phyloP scores from a whole-genome alignment of 768 basidiomycete genomes.

The Pleurotus pulmonarius region DNA sequence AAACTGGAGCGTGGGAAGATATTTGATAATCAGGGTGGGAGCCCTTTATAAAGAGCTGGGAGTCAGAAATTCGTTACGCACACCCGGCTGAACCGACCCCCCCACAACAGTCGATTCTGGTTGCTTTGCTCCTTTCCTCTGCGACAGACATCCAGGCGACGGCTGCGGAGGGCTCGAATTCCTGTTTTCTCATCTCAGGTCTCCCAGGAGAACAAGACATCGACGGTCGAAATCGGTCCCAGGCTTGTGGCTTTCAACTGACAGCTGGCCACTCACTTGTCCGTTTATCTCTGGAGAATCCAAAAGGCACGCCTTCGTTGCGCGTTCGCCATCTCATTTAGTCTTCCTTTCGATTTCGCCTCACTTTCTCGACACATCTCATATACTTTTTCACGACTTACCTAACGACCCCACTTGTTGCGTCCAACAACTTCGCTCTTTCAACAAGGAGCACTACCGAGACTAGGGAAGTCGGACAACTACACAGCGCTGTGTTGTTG shows the following conservation, averaged over 20 bases:
- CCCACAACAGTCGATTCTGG: slow-evolving; percentile 41
- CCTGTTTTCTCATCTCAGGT: neutral
- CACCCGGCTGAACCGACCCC: slow-evolving; percentile 47
- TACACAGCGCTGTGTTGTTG: slow-evolving; percentile 39
- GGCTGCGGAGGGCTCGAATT: slow-evolving; percentile 37
- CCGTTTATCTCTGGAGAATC: slow-evolving; percentile 26
- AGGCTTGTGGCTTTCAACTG: slow-evolving; percentile 17
- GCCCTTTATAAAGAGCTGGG: slow-evolving; percentile 1
- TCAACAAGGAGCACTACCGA: slow-evolving; percentile 34
- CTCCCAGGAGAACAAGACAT: slow-evolving; percentile 32
- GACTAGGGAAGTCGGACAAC: slow-evolving; percentile 39
- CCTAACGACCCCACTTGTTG: slow-evolving; percentile 59
- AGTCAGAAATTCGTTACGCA: slow-evolving; percentile 8
- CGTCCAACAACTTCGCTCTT: slow-evolving; percentile 28
- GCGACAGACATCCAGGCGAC: slow-evolving; percentile 33
- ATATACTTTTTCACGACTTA: slow-evolving; percentile 54
- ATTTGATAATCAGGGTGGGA: neutral
- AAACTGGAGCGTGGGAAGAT: neutral
- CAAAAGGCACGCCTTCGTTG: slow-evolving; percentile 95
- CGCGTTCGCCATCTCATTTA: slow-evolving; percentile 66
- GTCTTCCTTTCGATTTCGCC: slow-evolving; percentile 11
- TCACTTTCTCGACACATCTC: slow-evolving; percentile 5
- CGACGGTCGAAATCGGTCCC: slow-evolving; percentile 23
- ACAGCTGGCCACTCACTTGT: slow-evolving; percentile 28
- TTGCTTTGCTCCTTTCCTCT: slow-evolving; percentile 31